Evolutionary conservation across 164 flowering plant genomes (phyloP).

Genomic region (grape (Vitis vinifera)): ASM3070453v1 NC_081812.1:7295001-7295500

Average conservation of each 20-base stretch:
- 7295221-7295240: neutral
- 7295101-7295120: too few species aligned
- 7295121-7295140: too few species aligned
- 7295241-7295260: constrained; percentile 8
- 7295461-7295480: too few species aligned
- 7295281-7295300: constrained; percentile 70
- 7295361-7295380: neutral
- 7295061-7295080: too few species aligned
- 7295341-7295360: neutral
- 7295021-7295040: too few species aligned
- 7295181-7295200: neutral
- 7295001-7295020: too few species aligned
- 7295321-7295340: constrained; percentile 74
- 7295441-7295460: too few species aligned
- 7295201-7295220: neutral
- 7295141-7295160: neutral
- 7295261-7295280: constrained; percentile 91
- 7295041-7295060: too few species aligned
- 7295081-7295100: too few species aligned
- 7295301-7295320: constrained; percentile 62
- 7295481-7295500: too few species aligned
- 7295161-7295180: neutral
- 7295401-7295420: too few species aligned
- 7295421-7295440: too few species aligned
- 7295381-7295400: neutral